phyloP scores from a whole-genome alignment of 208 protist species.

The Tetramitus jugosus region DNA sequence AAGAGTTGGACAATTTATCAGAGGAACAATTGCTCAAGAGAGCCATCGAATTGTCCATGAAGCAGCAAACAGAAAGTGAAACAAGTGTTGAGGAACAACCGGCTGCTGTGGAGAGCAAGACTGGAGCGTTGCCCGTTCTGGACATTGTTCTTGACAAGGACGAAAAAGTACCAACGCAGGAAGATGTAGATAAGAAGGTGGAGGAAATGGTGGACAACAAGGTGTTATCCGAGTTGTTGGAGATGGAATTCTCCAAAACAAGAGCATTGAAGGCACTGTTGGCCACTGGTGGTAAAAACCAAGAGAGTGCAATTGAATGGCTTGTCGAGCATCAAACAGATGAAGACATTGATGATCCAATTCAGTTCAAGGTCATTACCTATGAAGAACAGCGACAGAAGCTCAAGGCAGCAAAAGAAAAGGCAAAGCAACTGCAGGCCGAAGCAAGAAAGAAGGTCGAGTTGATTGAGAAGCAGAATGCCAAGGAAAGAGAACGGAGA shows the following conservation, averaged over 20 bases:
- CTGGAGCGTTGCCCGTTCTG: neutral
- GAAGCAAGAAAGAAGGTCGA: constrained; percentile 18
- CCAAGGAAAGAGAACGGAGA: neutral
- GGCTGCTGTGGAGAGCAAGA: neutral
- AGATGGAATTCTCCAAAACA: constrained; percentile 21
- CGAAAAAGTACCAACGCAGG: no score
- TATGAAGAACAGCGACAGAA: neutral
- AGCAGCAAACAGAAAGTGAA: neutral
- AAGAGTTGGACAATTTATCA: neutral
- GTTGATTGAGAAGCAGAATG: neutral
- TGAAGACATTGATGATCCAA: constrained; percentile 15
- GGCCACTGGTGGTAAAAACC: neutral
- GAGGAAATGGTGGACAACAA: neutral
- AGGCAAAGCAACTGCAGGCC: neutral
- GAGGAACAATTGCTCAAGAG: no score
- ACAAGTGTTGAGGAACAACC: neutral
- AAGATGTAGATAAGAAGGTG: neutral
- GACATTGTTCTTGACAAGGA: neutral
- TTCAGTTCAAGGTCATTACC: constrained; percentile 18
- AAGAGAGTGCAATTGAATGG: constrained; percentile 15
- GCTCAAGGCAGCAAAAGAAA: neutral
- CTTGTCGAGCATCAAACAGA: constrained; percentile 5
- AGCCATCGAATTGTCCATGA: neutral
- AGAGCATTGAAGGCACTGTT: neutral
- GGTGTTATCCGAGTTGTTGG: neutral